Conservation (phyloP, 164 flowering plant genomes). For the Chimonanthus praecox region DNA sequence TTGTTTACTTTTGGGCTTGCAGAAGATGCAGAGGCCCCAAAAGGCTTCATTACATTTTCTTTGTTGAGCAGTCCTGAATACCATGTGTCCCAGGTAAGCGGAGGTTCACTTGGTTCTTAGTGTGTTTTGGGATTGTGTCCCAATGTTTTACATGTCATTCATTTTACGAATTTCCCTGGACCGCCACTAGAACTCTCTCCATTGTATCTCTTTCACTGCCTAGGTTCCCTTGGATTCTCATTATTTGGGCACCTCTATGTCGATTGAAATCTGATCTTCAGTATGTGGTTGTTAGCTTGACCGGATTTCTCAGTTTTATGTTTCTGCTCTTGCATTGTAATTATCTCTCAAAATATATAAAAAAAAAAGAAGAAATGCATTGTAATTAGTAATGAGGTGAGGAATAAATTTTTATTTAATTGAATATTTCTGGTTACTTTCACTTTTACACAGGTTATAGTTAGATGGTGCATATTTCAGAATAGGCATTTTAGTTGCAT, state of each 20-base stretch:
- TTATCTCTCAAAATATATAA: no score
- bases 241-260: not conserved
- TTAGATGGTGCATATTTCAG: no score
- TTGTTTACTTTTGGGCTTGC: slow-evolving; percentile 10
- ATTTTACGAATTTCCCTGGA: no score
- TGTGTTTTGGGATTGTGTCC: no score
- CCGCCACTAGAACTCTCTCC: no score
- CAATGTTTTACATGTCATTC: no score
- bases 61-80: slow-evolving; percentile 90
- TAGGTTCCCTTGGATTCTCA: slow-evolving; percentile 2
- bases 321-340: not conserved
- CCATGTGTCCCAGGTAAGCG: slow-evolving; percentile 87
- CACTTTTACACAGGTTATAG: no score
- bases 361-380: not conserved
- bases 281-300: not conserved
- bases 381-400: not conserved
- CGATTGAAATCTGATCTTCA: not conserved
- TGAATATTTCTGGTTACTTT: not conserved
- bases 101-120: no score
- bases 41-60: slow-evolving; percentile 76
- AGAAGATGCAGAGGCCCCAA: slow-evolving; percentile 48
- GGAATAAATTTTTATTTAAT: no score
- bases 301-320: not conserved
- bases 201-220: no score
- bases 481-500: not conserved